These are phyloP conservation scores for Peronospora farinosa DNA, from an alignment of 352 stramenopile species.

Conservation along the genomic window DNA sequence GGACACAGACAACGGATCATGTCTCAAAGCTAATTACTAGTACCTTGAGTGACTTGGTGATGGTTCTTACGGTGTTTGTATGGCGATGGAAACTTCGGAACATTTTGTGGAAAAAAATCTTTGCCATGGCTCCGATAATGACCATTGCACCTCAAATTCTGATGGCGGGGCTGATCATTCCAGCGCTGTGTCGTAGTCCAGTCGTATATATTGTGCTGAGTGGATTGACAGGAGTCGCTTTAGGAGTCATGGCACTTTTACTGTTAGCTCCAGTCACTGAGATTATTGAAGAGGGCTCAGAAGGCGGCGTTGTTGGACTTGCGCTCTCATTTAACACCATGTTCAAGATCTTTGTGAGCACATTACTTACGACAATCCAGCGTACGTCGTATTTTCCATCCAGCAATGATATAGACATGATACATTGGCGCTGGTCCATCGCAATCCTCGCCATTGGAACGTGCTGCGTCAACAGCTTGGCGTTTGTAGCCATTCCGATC, in stretches of 20 bases:
- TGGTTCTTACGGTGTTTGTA: slow-evolving; percentile 32
- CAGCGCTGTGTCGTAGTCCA: slow-evolving; percentile 21
- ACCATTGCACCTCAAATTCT: slow-evolving; percentile 26
- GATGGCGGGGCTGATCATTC: slow-evolving; percentile 25
- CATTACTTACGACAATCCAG: slow-evolving; percentile 33
- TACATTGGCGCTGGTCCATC: slow-evolving; percentile 26
- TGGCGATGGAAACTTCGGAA: slow-evolving; percentile 36
- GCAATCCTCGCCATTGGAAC: slow-evolving; percentile 27
- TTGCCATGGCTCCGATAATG: slow-evolving; percentile 25
- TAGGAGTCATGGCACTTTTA: slow-evolving; percentile 30
- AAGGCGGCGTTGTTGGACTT: slow-evolving; percentile 49
- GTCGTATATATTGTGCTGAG: slow-evolving; percentile 25
- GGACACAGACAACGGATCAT: slow-evolving; percentile 27
- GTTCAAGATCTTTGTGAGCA: slow-evolving; percentile 43
- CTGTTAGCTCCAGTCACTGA: slow-evolving; percentile 43
- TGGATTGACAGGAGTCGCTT: slow-evolving; percentile 25
- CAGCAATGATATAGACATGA: slow-evolving; percentile 16
- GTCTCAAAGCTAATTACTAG: slow-evolving; percentile 21
- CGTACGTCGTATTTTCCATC: slow-evolving; percentile 31
- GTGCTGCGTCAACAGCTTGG: slow-evolving; percentile 37
- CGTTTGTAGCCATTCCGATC: slow-evolving; percentile 27
- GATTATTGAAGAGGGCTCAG: slow-evolving; percentile 56
- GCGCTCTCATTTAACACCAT: slow-evolving; percentile 48
- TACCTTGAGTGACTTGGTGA: slow-evolving; percentile 29
- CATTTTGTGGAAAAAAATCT: slow-evolving; percentile 35